Conservation (phyloP, 2,329 filamentous ascomycete genomes). For the Fusarium duplospermum region DNA sequence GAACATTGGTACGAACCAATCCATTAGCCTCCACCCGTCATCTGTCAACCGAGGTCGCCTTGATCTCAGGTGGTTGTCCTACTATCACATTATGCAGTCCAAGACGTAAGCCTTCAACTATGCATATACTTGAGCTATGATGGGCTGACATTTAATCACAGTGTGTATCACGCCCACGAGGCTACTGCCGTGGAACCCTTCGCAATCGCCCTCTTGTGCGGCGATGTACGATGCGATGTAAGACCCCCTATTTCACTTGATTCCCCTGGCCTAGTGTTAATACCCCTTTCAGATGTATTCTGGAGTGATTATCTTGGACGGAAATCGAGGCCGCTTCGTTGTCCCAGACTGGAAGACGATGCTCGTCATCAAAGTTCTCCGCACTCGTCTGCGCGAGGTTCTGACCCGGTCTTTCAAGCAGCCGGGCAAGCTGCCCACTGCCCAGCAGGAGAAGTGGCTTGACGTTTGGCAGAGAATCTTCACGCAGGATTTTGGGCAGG, state of each 20-base stretch:
- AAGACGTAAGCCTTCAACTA: constrained; percentile 69
- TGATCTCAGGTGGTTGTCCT: constrained; percentile 85
- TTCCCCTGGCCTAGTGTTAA: not conserved
- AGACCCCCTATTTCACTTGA: constrained; percentile 40
- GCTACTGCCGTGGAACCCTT: constrained; percentile 85
- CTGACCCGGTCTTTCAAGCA: constrained; percentile 77
- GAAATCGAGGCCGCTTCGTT: constrained; percentile 86
- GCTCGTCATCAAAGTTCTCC: constrained; percentile 86
- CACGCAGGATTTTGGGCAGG: constrained; percentile 59
- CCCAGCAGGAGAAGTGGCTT: constrained; percentile 79
- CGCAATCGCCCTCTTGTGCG: constrained; percentile 84
- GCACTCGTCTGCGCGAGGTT: constrained; percentile 79
- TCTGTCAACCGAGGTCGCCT: constrained; percentile 84
- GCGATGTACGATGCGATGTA: constrained; percentile 88
- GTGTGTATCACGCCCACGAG: constrained; percentile 89
- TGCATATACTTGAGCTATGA: not conserved
- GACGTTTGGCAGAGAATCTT: constrained; percentile 80
- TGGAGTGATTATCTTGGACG: constrained; percentile 87
- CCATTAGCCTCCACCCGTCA: constrained; percentile 85
- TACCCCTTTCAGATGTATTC: constrained; percentile 75
- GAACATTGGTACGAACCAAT: constrained; percentile 93
- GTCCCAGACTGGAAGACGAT: constrained; percentile 90
- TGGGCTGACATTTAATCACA: constrained; percentile 49
- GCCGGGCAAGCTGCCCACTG: constrained; percentile 70
- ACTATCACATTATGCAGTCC: constrained; percentile 97